Percentiles rank a stretch among this genome's conserved stretches.
Evolutionary conservation across 352 stramenopile genomes (phyloP).

Genomic region (Phytopythium helicoides): DNA sequence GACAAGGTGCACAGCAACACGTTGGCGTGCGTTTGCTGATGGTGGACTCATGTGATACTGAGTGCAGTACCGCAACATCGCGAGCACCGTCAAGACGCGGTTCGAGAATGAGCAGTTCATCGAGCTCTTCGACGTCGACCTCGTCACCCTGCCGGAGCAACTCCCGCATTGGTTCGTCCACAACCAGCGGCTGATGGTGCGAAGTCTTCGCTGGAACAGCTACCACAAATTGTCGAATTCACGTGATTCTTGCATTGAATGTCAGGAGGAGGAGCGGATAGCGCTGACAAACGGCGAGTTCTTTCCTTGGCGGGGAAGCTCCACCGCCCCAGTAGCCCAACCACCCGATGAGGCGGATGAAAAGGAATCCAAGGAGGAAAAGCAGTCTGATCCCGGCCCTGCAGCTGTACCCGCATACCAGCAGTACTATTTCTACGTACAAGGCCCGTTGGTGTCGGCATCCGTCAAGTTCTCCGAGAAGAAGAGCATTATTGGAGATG

Average conservation of each 20-base stretch:
- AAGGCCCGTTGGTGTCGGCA: conserved; percentile 74
- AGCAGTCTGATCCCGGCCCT: conserved; percentile 1
- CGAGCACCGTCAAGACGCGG: conserved; percentile 80
- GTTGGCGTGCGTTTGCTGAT: not conserved
- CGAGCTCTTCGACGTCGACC: conserved; percentile 84
- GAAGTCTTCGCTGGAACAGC: not conserved
- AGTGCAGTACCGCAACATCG: conserved; percentile 79
- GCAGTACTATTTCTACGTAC: conserved; percentile 76
- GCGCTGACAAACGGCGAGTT: conserved; percentile 59
- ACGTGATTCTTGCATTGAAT: no score
- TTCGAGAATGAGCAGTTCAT: conserved; percentile 91
- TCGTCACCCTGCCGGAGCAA: conserved; percentile 77
- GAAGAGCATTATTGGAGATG: conserved; percentile 86
- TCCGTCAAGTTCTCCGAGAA: conserved; percentile 88
- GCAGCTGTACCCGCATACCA: conserved; percentile 56
- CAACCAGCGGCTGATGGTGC: conserved; percentile 77
- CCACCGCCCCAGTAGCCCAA: conserved; percentile 10
- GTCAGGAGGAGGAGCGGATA: conserved; percentile 76
- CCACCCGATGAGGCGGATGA: conserved; percentile 7
- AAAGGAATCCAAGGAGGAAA: conserved; percentile 7
- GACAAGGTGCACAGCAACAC: conserved; percentile 54
- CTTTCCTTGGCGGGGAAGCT: conserved; percentile 44
- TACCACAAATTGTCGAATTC: not conserved
- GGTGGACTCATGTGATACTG: no score
- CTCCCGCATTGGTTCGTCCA: conserved; percentile 79